Base-by-base conservation (phyloP, 176 grass and related monocot genomes). In the barley (Hordeum vulgare) region DNA sequence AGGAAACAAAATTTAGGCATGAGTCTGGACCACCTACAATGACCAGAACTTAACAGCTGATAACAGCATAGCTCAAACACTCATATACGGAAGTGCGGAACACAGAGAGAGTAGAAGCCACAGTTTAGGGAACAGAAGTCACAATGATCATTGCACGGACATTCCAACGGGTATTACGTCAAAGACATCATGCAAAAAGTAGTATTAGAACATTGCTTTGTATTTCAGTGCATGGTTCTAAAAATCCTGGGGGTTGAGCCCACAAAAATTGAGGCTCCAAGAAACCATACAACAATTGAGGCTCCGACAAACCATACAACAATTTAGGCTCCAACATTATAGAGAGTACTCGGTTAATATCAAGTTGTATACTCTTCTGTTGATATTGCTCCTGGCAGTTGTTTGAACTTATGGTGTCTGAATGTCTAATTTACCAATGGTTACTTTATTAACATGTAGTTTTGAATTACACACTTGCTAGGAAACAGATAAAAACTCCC, bases 401-500 rank as follows among this genome's bases (percentile, higher is more conserved):
- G 37, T 45, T 79, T 79, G 10, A 31, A 79, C 61, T 7, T n/a
- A 14, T 65, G 41, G 7, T n/a, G 63, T 79, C 42, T 5, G 17
- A 66, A 80, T 34, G 57, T 15, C 59, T 34, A 66, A 66, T 66
- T 49, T 49, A 73, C 41, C 24, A 49, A 72, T 9, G 14, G 1
- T 47, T 79, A 39, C n/a, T 61, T 39, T 61, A 25, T 47, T 21
- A 80, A 49, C 77, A 80, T 49, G 40, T 49, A 15, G 7, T 33
- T 65, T 47, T 47, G 17, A 33, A 65, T 79, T 47, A 33, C 11
- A 25, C 78, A 80, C 68, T 80, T 68, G 63, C 61, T 66, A 66
- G 44, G 42, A 36, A 65, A 80, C 11, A 18, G 21, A 17, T 67
- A 80, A 35, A 66, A 53, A 20, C 28, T 34, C 35, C 78, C 78